Base-by-base conservation (phyloP, 768 basidiomycete genomes). In the Pleurotus tuber-regium region DNA sequence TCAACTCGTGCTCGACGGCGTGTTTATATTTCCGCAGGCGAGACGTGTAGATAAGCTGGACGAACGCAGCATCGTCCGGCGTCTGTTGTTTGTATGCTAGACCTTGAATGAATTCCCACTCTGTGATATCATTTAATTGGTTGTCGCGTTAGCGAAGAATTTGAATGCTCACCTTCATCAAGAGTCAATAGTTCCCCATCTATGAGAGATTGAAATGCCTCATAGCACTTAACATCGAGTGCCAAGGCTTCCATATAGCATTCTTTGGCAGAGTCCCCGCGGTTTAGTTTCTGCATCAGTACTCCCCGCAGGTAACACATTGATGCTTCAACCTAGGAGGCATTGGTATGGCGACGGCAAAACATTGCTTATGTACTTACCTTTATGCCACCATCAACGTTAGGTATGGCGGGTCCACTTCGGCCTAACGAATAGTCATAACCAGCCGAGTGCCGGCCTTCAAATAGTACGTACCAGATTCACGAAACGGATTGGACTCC, bases 151-250 rank as follows among this genome's bases (percentile, higher is more conserved):
- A 9, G 23, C 9, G 28, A 36, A 52, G 48, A 18, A 18, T 36
- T 31, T 8, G 10, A n/a, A 47, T n/a, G 51, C 66, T n/a, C 38
- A 91, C 96, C 96, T 82, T 99, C 97, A 53, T 92, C 87, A 1
- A 89, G 84, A 9, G 88, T 84, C 89, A 99, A 92, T 92, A 98
- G 96, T 64, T 95, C 92, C 1, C 92, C 90, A 16, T 83, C 86
- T 23, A 98, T 74, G 8, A 99, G 78, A 55, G 93, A 89, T 54
- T 90, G 86, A 62, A 97, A 98, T 1, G 93, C 87, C 57, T 98
- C 97, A 60, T 92, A 98, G 66, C 96, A 98, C 68, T 97, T 97
- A 28, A 98, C 92, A 58, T 99, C 97, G 18, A 98, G 76, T 1
- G 88, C 80, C 18, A 99, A 77, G 1, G 97, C 95, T 62, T 99